Evolutionary conservation across 2,329 filamentous ascomycete species (phyloP), one percentile per base, ranked within the genome.

Genomic region (Xylariaceae sp.): DNA sequence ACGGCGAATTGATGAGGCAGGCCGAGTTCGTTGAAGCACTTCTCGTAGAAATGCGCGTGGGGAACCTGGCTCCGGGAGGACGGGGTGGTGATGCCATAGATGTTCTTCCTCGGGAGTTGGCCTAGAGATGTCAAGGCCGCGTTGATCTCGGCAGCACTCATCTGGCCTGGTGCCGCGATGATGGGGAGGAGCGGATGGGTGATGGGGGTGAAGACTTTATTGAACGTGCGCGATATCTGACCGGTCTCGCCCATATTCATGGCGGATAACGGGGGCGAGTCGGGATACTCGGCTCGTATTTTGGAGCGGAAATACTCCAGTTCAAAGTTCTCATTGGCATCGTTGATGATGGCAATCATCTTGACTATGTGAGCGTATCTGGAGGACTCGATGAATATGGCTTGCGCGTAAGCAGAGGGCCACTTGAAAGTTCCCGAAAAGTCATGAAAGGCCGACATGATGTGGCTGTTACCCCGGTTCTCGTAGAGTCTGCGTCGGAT

Each of bases 381-480:
- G 46, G 81, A 81, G 6, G 87, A 89, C 61, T 85, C 80, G 56
- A 82, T 75, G 63, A 91, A 95, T 3, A 92, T 79, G 8, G 80
- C 75, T 64, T 88, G 82, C 1, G 89, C 89, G 61, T 87, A 80
- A 5, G 80, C 72, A 0, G 88, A 89, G 0, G 87, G 86, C 89
- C 89, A 95, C 65, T 86, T 88, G 77, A 92, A 92, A 0, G 77
- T 85, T 1, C 89, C 88, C 0, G 88, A 91, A 66, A 92, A 92
- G 73, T 94, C 89, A 69, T 95, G 90, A 65, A 92, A 94, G 9
- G 90, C 89, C n/a, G 89, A 92, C 75, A 95, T 91, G 70, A 95
- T 90, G 61, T 86, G 87, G 65, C 87, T 92, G 71, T 84, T 88
- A 2, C 89, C 89, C 61, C 86, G 86, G 51, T 81, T 78, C 62